Percentiles rank a stretch among this genome's conserved stretches.
Evolutionary conservation across 2,329 filamentous ascomycete genomes (phyloP).

Genomic region (Colletotrichum kahawae): DNA sequence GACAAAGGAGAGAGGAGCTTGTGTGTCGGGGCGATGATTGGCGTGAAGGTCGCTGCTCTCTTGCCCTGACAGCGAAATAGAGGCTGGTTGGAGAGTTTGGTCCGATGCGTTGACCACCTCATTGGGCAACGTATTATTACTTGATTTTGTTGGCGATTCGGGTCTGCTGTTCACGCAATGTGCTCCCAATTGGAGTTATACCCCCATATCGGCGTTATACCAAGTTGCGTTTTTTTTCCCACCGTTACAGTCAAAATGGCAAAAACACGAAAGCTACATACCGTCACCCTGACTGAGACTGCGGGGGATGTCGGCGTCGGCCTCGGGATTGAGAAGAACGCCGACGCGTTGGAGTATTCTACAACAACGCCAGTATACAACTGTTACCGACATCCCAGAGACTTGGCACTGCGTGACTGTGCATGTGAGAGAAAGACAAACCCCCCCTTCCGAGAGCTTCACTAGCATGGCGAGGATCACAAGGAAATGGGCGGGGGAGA

Average conservation of each 20-base stretch:
- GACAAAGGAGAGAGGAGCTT: neutral
- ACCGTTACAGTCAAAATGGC: neutral
- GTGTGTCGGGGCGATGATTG: neutral
- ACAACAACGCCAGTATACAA: neutral
- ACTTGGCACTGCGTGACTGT: neutral
- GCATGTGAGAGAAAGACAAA: neutral
- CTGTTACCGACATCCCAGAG: neutral
- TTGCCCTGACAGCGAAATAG: neutral
- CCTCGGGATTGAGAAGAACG: neutral
- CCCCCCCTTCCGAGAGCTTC: neutral
- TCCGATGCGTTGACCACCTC: neutral
- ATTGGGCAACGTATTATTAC: neutral
- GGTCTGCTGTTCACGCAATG: neutral
- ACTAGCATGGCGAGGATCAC: neutral
- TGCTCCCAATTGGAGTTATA: constrained; percentile 14
- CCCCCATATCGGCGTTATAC: neutral
- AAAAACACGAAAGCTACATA: neutral
- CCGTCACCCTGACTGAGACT: neutral
- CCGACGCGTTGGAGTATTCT: neutral
- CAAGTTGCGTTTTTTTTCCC: neutral
- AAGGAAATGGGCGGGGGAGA: neutral
- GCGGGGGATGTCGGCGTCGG: neutral
- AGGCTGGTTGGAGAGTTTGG: neutral
- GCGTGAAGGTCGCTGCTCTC: neutral
- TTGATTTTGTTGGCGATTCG: neutral